A percentile compares a stretch with the other conserved stretches of the same genome.
Evolutionary conservation across 2,329 filamentous ascomycete genomes (phyloP).

Genomic region (Colletotrichum sp.): DNA sequence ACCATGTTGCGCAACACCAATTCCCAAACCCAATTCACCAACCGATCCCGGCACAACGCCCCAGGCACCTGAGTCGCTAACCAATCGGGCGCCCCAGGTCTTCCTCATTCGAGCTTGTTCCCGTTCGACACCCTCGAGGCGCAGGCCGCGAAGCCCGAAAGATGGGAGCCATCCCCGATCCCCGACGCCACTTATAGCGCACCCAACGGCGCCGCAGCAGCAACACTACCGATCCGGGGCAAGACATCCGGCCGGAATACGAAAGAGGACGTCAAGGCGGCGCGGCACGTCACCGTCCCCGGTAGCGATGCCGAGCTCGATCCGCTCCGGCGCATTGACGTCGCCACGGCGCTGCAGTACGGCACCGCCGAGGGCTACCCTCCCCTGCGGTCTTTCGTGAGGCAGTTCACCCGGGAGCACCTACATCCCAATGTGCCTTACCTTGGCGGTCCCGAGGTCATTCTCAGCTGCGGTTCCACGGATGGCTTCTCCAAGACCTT

Average conservation of each 20-base stretch:
- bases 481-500: slow-evolving; percentile 84
- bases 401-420: slow-evolving; percentile 76
- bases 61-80: neutral
- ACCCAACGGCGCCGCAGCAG: slow-evolving; percentile 35
- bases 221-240: slow-evolving; percentile 23
- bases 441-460: slow-evolving; percentile 74
- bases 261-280: slow-evolving; percentile 23
- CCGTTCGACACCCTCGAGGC: slow-evolving; percentile 92
- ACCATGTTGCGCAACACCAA: neutral
- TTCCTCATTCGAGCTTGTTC: slow-evolving; percentile 83
- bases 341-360: slow-evolving; percentile 86
- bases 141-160: slow-evolving; percentile 73
- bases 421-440: slow-evolving; percentile 86
- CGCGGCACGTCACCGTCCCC: slow-evolving; percentile 71
- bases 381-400: slow-evolving; percentile 76
- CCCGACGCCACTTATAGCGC: slow-evolving; percentile 37
- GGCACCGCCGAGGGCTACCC: slow-evolving; percentile 83
- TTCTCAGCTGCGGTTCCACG: slow-evolving; percentile 82
- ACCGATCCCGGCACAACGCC: neutral
- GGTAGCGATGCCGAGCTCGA: slow-evolving; percentile 61
- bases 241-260: neutral
- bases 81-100: slow-evolving; percentile 53
- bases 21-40: neutral
- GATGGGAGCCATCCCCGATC: slow-evolving; percentile 74
- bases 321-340: slow-evolving; percentile 74